Evolutionary conservation across 108 stramenopile species (phyloP).

Genomic region (Skeletonema tropicum): DNA sequence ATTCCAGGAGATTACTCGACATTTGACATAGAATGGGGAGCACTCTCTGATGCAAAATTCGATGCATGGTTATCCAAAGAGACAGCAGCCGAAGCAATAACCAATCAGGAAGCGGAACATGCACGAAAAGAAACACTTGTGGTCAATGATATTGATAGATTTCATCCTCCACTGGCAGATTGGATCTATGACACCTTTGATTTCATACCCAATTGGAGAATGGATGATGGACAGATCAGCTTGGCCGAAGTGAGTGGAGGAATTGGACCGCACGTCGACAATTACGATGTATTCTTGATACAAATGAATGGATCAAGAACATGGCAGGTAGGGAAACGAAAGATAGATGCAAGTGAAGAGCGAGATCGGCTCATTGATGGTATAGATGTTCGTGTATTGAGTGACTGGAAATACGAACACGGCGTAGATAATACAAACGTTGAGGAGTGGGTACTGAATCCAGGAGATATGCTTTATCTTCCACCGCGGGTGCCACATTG

Average conservation of each 20-base stretch:
- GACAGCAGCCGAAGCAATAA: constrained; percentile 17
- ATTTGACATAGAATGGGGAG: constrained; percentile 64
- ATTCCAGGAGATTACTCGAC: constrained; percentile 55
- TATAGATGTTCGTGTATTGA: constrained; percentile 79
- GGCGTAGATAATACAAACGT: background rate
- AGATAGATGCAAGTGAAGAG: constrained; percentile 61
- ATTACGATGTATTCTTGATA: constrained; percentile 95
- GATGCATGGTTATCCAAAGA: constrained; percentile 25
- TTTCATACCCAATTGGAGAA: constrained; percentile 73
- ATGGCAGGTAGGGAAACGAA: constrained; percentile 73
- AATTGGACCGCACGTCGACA: constrained; percentile 94
- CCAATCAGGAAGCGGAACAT: constrained; percentile 8
- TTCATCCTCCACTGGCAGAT: constrained; percentile 64
- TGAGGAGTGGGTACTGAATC: constrained; percentile 61
- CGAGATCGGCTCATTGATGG: constrained; percentile 56
- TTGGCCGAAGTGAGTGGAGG: constrained; percentile 71
- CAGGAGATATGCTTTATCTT: constrained; percentile 92
- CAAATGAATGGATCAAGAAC: constrained; percentile 76
- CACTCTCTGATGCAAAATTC: constrained; percentile 42
- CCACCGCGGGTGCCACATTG: constrained; percentile 91
- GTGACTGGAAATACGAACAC: constrained; percentile 20
- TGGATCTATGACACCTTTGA: constrained; percentile 72
- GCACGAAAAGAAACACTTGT: constrained; percentile 59
- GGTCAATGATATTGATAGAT: constrained; percentile 88
- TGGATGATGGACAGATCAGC: constrained; percentile 92